Percentiles rank a stretch among this genome's conserved stretches.
These are phyloP conservation scores for Ceratocystiopsis sp. DNA, from an alignment of 2,329 filamentous ascomycete species.

Conservation along the genomic window DNA sequence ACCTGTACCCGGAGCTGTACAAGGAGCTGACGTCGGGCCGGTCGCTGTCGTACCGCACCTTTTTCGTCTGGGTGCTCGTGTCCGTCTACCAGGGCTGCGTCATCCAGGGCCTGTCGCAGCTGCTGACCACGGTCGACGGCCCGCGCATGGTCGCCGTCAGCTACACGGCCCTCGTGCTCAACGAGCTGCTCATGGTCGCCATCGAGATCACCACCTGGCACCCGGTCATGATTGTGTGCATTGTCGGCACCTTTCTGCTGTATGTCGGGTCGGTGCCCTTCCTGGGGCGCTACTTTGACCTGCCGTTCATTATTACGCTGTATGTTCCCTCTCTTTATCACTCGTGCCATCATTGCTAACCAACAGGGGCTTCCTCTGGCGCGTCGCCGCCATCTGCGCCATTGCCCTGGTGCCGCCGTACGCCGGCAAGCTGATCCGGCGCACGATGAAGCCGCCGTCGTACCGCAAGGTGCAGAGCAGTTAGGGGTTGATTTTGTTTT, in stretches of 20 bases:
- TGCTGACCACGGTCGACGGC: constrained; percentile 64
- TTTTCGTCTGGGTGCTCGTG: constrained; percentile 92
- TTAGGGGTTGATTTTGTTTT: not conserved
- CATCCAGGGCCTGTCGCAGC: constrained; percentile 85
- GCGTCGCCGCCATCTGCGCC: constrained; percentile 60
- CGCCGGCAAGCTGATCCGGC: constrained; percentile 65
- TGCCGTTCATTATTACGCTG: constrained; percentile 57
- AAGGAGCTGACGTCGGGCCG: constrained; percentile 86
- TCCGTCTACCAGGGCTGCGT: constrained; percentile 90
- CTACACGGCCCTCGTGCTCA: constrained; percentile 82
- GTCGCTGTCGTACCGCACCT: constrained; percentile 78
- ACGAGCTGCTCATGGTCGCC: constrained; percentile 94
- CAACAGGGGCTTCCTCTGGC: constrained; percentile 68
- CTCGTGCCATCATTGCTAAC: constrained; percentile 8
- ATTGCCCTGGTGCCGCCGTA: constrained; percentile 78
- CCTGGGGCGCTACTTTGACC: constrained; percentile 75
- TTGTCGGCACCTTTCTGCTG: constrained; percentile 66
- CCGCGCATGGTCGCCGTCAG: constrained; percentile 72
- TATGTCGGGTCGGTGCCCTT: constrained; percentile 77
- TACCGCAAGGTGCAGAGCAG: constrained; percentile 78
- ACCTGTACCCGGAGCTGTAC: constrained; percentile 92
- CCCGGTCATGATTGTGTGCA: constrained; percentile 69
- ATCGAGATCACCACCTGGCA: constrained; percentile 97
- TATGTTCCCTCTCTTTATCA: constrained; percentile 20
- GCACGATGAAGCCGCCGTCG: constrained; percentile 77